These are phyloP conservation scores for Drechslerella stenobrocha DNA, from an alignment of 2,329 filamentous ascomycete genomes.

Conservation along the genomic window DNA sequence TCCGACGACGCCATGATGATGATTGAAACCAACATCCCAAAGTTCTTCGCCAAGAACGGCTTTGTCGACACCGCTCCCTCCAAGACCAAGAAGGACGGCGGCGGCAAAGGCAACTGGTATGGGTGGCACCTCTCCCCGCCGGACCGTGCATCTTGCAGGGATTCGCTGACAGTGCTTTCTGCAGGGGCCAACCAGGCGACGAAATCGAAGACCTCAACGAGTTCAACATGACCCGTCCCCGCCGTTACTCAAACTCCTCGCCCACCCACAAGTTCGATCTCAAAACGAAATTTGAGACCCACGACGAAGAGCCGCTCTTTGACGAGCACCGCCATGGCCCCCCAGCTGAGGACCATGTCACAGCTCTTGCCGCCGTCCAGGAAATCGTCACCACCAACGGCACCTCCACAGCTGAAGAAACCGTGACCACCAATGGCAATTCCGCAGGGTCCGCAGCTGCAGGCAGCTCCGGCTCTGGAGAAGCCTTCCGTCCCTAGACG, in stretches of 20 bases:
- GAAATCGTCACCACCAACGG: conserved; percentile 9
- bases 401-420: neutral
- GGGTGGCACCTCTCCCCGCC: conserved; percentile 54
- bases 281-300: conserved; percentile 94
- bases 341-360: conserved; percentile 15
- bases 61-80: conserved; percentile 80
- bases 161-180: neutral
- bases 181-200: conserved; percentile 79
- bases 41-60: conserved; percentile 89
- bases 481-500: conserved; percentile 32
- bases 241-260: conserved; percentile 88
- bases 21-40: conserved; percentile 75
- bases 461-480: conserved; percentile 28
- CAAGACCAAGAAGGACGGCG: conserved; percentile 95
- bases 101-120: conserved; percentile 94
- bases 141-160: neutral
- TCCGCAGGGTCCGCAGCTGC: conserved; percentile 22
- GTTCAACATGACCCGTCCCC: conserved; percentile 81
- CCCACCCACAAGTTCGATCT: conserved; percentile 70
- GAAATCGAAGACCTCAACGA: conserved; percentile 73
- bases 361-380: neutral
- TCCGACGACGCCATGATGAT: conserved; percentile 72
- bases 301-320: conserved; percentile 87
- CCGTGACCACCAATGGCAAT: neutral
- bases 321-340: conserved; percentile 78